Percentiles rank a stretch among this genome's conserved stretches.
These are phyloP conservation scores for Durusdinium trenchii DNA, from an alignment of 73 alveolate genomes.

Conservation along the genomic window DNA sequence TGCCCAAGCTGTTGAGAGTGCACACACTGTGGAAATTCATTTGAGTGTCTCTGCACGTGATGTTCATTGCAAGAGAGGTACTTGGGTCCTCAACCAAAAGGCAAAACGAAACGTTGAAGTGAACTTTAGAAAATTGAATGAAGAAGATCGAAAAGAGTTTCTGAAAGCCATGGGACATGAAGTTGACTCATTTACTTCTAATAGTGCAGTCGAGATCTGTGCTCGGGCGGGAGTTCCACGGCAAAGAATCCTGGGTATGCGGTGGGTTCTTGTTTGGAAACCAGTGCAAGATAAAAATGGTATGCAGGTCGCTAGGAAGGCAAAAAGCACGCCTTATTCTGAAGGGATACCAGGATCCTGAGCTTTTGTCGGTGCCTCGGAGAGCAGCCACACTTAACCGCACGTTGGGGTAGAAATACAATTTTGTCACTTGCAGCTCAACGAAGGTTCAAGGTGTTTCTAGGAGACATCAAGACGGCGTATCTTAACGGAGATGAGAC, in stretches of 20 bases:
- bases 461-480: slow-evolving; percentile 41
- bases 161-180: neutral
- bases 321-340: slow-evolving; percentile 25
- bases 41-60: slow-evolving; percentile 11
- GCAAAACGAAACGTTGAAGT: neutral
- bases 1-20: too few species aligned
- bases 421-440: neutral
- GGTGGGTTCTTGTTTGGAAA: slow-evolving; percentile 12
- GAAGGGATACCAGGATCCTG: slow-evolving; percentile 30
- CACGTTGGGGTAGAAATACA: neutral
- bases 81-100: slow-evolving; percentile 20
- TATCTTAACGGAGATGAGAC: slow-evolving; percentile 13
- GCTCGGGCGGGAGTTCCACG: neutral
- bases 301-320: neutral
- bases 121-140: neutral
- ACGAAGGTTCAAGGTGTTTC: neutral
- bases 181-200: neutral
- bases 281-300: neutral
- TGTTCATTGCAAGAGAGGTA: slow-evolving; percentile 19
- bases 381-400: neutral
- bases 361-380: neutral
- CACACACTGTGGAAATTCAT: neutral
- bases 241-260: neutral
- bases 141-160: neutral
- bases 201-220: neutral